Conservation (phyloP, 2,329 filamentous ascomycete species). For the Dactylellina parvicollis region DNA sequence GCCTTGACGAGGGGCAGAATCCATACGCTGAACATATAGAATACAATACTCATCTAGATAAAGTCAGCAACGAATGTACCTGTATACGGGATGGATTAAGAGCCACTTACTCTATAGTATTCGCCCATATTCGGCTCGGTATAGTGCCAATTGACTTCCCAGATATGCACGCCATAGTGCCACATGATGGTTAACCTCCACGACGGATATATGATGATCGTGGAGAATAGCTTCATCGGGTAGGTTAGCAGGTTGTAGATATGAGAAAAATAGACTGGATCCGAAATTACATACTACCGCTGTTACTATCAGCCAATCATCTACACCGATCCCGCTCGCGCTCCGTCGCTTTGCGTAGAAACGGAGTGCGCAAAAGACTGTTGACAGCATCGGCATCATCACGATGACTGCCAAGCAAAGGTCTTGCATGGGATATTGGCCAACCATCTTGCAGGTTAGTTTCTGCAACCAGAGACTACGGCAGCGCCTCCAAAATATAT, state of each 20-base stretch:
- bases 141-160: constrained; percentile 51
- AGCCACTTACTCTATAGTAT: constrained; percentile 44
- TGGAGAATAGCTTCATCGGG: constrained; percentile 33
- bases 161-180: constrained; percentile 49
- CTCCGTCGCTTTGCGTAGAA: constrained; percentile 50
- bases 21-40: constrained; percentile 53
- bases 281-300: constrained; percentile 39
- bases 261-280: neutral
- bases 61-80: neutral
- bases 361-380: constrained; percentile 34
- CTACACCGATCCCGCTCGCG: constrained; percentile 36
- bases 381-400: constrained; percentile 51
- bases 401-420: constrained; percentile 52
- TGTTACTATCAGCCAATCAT: constrained; percentile 45
- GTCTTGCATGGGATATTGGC: constrained; percentile 51
- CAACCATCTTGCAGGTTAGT: constrained; percentile 40
- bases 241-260: neutral
- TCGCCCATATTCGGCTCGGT: constrained; percentile 36
- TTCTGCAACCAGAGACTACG: neutral
- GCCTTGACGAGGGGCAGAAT: constrained; percentile 50
- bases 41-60: constrained; percentile 41
- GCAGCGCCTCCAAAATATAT: constrained; percentile 24
- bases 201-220: constrained; percentile 50
- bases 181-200: constrained; percentile 49
- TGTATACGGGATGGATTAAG: neutral